Conservation (phyloP, 176 grass and related monocot species). For the Bothriochloa decipiens region DNA sequence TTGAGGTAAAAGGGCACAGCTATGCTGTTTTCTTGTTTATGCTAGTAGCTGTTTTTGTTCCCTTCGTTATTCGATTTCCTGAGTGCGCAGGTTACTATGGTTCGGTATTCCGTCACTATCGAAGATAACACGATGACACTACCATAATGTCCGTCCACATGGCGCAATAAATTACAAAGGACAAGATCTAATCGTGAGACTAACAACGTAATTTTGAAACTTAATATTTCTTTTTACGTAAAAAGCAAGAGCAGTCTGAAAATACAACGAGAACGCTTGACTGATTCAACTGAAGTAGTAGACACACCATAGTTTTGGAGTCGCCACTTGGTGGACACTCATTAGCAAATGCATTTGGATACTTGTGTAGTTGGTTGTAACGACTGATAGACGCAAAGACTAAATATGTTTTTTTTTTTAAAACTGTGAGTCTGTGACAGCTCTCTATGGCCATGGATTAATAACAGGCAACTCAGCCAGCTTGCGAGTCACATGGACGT, state of each 20-base stretch:
- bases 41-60: not conserved
- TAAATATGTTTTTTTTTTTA: too few relatives aligned
- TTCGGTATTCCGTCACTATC: slow-evolving; percentile 28
- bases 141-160: slow-evolving; percentile 7
- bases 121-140: slow-evolving; percentile 1
- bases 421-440: too few relatives aligned
- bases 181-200: not conserved
- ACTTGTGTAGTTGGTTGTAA: too few relatives aligned
- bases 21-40: not conserved
- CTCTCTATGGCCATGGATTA: too few relatives aligned
- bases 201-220: not conserved
- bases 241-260: not conserved
- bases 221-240: not conserved
- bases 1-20: not conserved
- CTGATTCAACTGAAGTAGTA: not conserved
- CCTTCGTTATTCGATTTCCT: not conserved
- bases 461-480: too few relatives aligned
- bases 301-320: not conserved
- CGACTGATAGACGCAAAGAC: too few relatives aligned
- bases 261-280: not conserved
- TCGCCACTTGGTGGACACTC: not conserved
- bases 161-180: slow-evolving; percentile 4
- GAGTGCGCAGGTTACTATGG: not conserved
- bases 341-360: not conserved
- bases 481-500: too few relatives aligned